A percentile compares a stretch with the other conserved stretches of the same genome.
These are phyloP conservation scores for Leccinum subtestaceum DNA, from an alignment of 768 basidiomycete species.

Conservation along the genomic window DNA sequence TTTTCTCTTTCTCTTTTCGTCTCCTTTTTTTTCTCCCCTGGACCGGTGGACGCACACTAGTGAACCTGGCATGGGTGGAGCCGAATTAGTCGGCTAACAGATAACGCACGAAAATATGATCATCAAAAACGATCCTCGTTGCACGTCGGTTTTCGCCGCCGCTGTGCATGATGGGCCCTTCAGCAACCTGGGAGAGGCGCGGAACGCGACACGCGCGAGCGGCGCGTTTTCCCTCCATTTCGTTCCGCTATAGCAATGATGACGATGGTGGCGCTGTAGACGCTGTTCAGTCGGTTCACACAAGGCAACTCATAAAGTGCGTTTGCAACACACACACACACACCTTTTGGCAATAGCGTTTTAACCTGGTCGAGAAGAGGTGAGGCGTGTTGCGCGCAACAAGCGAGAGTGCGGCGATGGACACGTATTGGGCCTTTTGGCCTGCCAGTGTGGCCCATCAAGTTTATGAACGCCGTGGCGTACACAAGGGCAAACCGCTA, in stretches of 20 bases:
- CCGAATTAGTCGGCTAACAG: constrained; percentile 13
- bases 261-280: constrained; percentile 8
- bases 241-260: constrained; percentile 1
- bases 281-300: constrained; percentile 6
- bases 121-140: constrained; percentile 6
- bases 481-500: constrained; percentile 12
- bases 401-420: constrained; percentile 16
- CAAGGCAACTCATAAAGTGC: constrained; percentile 5
- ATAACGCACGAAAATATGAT: background rate
- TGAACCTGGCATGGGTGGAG: background rate
- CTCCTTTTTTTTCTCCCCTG: background rate
- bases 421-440: constrained; percentile 8
- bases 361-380: constrained; percentile 11
- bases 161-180: constrained; percentile 12
- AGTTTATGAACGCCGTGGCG: constrained; percentile 21
- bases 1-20: background rate
- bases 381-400: constrained; percentile 15
- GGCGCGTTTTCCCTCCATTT: constrained; percentile 3
- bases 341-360: constrained; percentile 12
- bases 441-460: constrained; percentile 11
- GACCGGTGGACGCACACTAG: background rate
- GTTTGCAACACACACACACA: background rate
- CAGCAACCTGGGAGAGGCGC: constrained; percentile 7
- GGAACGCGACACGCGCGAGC: constrained; percentile 11
- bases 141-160: constrained; percentile 5